Base-by-base conservation (phyloP, 2,329 filamentous ascomycete species). In the Aspergillus proliferans region DNA sequence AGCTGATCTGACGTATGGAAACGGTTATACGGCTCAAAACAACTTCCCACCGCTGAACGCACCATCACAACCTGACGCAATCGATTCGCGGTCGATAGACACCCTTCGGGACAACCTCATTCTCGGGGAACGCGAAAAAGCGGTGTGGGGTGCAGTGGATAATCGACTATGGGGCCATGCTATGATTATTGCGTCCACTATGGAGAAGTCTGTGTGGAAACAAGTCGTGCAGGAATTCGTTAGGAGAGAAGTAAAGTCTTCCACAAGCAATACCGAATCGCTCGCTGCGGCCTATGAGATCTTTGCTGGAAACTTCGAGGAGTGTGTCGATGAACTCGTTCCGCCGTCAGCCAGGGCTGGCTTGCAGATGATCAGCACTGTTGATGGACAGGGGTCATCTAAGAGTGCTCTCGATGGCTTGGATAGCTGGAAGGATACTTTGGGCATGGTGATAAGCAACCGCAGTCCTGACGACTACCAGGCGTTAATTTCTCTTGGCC, bases 151-250 rank as follows among this genome's bases (percentile, higher is more conserved):
- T 55, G 91, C 93, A 4, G 92, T 90, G 28, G 93, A 98, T 67
- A 90, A 91, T 67, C 83, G 91, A 44, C 75, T 98, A 2, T 98
- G 94, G 94, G 93, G 89, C 2, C 94, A 98, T 67, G 94, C 93
- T 3, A 87, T 98, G 79, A 77, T 98, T 18, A 85, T 98, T 33
- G 86, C 93, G 67, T 95, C 71, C 6, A 93, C 88, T 1, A 76
- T 87, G 43, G 87, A 88, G 19, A 77, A 75, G 41, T 74, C 78
- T 4, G 76, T 94, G 2, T 97, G 94, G 80, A 94, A 90, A 66
- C 88, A 94, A 64, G 91, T 98, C 22, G 83, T 90, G 0, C 90
- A 95, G 61, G 93, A 98, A 62, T 98, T 98, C 62, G 86, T 98
- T 15, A 86, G 90, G 57, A 91, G 94, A 61, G 93, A 98, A 67